Percentiles rank a stretch among this genome's conserved stretches.
Conservation (phyloP, 441 rosid species). For the Syzygium malaccense region DNA sequence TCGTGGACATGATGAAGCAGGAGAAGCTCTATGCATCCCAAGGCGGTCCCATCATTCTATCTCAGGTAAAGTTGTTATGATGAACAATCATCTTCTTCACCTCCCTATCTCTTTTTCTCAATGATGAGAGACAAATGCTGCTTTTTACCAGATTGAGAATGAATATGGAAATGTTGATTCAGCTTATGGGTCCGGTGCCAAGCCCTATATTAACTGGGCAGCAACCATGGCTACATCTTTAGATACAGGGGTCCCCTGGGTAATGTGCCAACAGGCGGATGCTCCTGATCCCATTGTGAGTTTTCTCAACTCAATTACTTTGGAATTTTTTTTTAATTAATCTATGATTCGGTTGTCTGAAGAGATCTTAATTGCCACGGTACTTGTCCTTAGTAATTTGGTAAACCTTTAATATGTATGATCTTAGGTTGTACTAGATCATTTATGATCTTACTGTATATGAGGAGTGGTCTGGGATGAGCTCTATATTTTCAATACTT, state of each 20-base stretch:
- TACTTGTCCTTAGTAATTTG: neutral
- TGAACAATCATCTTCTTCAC: neutral
- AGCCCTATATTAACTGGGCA: conserved; percentile 57
- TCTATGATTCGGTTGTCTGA: neutral
- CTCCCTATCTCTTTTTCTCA: conserved; percentile 1
- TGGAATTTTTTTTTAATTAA: neutral
- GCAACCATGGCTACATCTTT: conserved; percentile 65
- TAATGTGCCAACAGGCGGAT: conserved; percentile 69
- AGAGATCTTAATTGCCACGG: neutral
- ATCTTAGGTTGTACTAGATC: neutral
- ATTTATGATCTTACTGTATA: neutral
- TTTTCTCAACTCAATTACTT: neutral
- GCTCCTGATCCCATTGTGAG: conserved; percentile 78
- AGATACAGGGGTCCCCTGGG: conserved; percentile 78
- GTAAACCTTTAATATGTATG: neutral
- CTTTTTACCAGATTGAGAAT: conserved; percentile 55
- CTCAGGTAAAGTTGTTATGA: conserved; percentile 35
- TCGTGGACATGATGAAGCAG: conserved; percentile 60
- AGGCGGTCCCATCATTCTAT: conserved; percentile 74
- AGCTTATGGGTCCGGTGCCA: conserved; percentile 46
- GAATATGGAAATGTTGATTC: conserved; percentile 56
- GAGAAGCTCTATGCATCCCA: conserved; percentile 65
- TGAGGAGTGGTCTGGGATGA: neutral
- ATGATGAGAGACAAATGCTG: neutral
- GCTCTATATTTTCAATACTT: neutral